Evolutionary conservation across 805 yeast genomes (phyloP), one percentile per base, ranked within the genome.

Genomic region (Candida ovalis): DNA sequence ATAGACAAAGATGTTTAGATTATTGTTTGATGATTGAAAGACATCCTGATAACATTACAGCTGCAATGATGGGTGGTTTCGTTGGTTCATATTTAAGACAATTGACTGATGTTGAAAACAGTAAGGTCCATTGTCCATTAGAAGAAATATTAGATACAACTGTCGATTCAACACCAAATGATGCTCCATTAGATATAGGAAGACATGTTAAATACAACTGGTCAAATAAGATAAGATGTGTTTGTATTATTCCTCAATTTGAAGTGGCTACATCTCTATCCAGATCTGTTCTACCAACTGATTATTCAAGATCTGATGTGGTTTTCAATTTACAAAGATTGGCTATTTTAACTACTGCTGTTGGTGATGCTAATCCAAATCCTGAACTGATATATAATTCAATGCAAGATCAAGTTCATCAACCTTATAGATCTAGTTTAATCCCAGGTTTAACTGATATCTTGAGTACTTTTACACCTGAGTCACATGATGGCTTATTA

Each of bases 31-130:
- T 94, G 94, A 91, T 94, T 57, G 99, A 94, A 73, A 83, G 98
- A 66, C 99, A 94, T 62, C 99, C 99, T 32, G 99, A 94, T 70
- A 94, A 94, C 68, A 91, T 94, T 61, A 89, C 97, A 12, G 99
- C 99, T 28, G 96, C 99, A 33, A 89, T 94, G 96, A 86, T 91
- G 84, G 99, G 99, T 51, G 97, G 99, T 1, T 94, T 94, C 67
- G 96, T 91, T 38, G 99, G 99, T 40, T 89, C 97, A 3, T 94
- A 86, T 68, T 76, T 94, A 62, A 80, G 96, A 60, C 95, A 88
- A 53, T 71, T 94, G 50, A 73, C 82, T 30, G 81, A 83, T 3
- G 77, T 80, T 37, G 97, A 91, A 56, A 75, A 77, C 55, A 82
- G 76, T 50, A 78, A 87, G 45, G 86, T 87, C 54, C 90, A 85